Conservation (phyloP, 148 eudicot genomes). For the Rhododendron ferrugineum region DNA sequence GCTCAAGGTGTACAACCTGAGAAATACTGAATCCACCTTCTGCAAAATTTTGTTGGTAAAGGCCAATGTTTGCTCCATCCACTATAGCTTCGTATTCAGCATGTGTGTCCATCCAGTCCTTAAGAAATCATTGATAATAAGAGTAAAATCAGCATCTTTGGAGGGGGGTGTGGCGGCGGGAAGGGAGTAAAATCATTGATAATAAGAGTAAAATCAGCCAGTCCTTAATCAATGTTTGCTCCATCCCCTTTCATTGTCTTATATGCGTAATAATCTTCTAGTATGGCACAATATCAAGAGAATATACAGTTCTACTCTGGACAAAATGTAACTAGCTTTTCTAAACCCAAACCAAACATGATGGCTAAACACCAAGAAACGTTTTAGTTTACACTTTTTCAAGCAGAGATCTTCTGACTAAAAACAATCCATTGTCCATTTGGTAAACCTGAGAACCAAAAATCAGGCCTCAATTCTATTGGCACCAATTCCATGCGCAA, state of each 20-base stretch:
- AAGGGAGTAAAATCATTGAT: no score
- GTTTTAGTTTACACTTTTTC: neutral
- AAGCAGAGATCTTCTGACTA: neutral
- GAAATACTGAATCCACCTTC: conserved; percentile 79
- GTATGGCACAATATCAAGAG: neutral
- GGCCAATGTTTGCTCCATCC: conserved; percentile 92
- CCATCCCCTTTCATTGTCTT: no score
- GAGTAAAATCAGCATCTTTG: neutral
- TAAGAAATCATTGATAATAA: neutral
- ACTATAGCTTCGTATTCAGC: conserved; percentile 65
- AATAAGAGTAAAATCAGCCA: no score
- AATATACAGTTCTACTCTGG: neutral
- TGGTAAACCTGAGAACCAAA: neutral
- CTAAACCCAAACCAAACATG: neutral
- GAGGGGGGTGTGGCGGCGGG: neutral
- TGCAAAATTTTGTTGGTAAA: conserved; percentile 81
- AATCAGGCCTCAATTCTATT: neutral
- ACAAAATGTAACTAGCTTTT: neutral
- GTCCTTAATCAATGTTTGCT: no score
- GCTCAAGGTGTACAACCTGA: conserved; percentile 53
- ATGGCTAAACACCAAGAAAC: neutral
- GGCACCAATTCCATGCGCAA: neutral
- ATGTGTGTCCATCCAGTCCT: conserved; percentile 81
- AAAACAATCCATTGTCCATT: neutral
- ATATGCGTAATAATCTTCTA: neutral